Base-by-base conservation (phyloP, 2,329 filamentous ascomycete species). In the Mollisia scopiformis region DNA sequence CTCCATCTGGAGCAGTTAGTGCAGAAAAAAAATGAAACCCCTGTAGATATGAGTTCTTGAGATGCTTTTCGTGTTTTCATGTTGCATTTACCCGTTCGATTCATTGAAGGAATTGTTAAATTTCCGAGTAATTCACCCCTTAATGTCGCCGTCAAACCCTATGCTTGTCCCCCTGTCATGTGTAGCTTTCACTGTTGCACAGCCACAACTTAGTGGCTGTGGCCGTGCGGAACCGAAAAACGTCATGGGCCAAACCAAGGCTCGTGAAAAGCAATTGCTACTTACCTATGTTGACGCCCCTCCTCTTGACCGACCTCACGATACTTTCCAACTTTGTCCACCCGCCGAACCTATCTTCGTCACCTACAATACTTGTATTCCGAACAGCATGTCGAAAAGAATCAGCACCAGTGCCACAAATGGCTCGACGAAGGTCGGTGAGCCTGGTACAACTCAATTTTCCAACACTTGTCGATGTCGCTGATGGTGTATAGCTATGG, bases 381-480 rank as follows among this genome's bases (percentile, higher is more conserved):
- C n/a, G 23, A 31, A 55, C 59, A 75, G 46, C 71, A 90, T 90
- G 88, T 89, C 87, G 64, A 88, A 86, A 79, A 79, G 88, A 80
- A 82, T 77, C 62, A 79, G 79, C 73, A 75, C 73, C 63, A 77
- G 75, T 65, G 79, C 78, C 58, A 74, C 80, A 63, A 82, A 81
- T 72, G 82, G 80, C 73, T 75, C 74, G 58, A 73, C 76, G 56
- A 84, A 84, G 71, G 74, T 73, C 46, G 75, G 75, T 66, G 77
- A 79, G 65, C 74, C 75, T 66, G 75, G 81, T 83, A 74, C 31
- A 16, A 16, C 10, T 46, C 21, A 23, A 10, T 4, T 19, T 39
- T 25, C 13, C 21, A 43, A 21, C 23, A 33, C 25, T 19, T 39
- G n/a, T 13, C 35, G 31, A 55, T 60, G 33, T 55, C 21, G 56